Conservation (phyloP, 768 basidiomycete genomes). For the Mycena pura region DNA sequence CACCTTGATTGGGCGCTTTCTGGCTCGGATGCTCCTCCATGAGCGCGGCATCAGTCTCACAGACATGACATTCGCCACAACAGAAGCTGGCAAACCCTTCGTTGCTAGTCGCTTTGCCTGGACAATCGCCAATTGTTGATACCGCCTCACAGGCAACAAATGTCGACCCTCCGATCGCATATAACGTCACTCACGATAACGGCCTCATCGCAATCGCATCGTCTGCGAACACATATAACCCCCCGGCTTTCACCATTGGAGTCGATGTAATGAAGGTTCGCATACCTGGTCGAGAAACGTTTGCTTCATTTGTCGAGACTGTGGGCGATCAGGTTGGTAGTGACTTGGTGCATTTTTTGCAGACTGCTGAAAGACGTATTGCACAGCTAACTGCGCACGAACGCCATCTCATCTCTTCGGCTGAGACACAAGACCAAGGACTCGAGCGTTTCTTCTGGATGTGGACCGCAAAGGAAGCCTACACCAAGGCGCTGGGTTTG, state of each 20-base stretch:
- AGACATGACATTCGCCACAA: conserved; percentile 59
- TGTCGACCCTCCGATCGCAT: conserved; percentile 66
- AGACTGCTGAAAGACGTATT: conserved; percentile 11
- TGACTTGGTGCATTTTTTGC: neutral
- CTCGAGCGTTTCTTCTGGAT: conserved; percentile 77
- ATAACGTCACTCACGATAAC: conserved; percentile 86
- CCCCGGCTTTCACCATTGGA: conserved; percentile 69
- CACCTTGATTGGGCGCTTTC: conserved; percentile 76
- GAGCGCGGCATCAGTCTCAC: conserved; percentile 58
- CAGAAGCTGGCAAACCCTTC: conserved; percentile 78
- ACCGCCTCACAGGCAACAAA: conserved; percentile 48
- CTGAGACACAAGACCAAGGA: conserved; percentile 54
- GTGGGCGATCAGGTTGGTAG: conserved; percentile 68
- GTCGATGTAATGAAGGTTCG: conserved; percentile 84
- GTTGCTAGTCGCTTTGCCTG: conserved; percentile 52
- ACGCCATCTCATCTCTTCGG: conserved; percentile 43
- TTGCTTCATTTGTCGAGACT: conserved; percentile 65
- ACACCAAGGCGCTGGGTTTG: conserved; percentile 85
- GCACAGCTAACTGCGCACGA: conserved; percentile 57
- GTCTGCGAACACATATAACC: conserved; percentile 47
- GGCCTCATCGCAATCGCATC: conserved; percentile 73
- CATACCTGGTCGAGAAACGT: conserved; percentile 62
- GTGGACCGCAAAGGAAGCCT: conserved; percentile 93
- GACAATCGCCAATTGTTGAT: conserved; percentile 9
- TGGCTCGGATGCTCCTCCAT: conserved; percentile 68